These are phyloP conservation scores for Lactarius akahatsu DNA, from an alignment of 768 basidiomycete species.

Conservation along the genomic window DNA sequence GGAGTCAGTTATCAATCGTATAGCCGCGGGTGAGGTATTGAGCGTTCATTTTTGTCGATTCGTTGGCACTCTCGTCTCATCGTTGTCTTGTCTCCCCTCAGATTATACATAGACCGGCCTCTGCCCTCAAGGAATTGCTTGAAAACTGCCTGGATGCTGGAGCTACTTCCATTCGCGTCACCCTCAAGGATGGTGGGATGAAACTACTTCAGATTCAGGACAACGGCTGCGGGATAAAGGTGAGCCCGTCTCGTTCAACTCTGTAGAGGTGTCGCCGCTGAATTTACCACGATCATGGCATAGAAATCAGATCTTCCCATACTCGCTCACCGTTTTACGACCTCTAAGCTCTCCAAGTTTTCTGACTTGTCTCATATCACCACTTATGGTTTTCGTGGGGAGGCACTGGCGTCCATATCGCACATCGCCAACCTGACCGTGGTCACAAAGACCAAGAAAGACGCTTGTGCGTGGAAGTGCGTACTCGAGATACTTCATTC, in stretches of 20 bases:
- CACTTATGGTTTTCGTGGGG: conserved; percentile 96
- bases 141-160: conserved; percentile 97
- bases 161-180: conserved; percentile 80
- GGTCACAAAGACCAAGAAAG: conserved; percentile 82
- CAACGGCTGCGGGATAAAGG: conserved; percentile 93
- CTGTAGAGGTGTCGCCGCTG: not conserved
- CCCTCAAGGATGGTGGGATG: conserved; percentile 92
- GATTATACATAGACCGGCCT: conserved; percentile 89
- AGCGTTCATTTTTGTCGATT: conserved; percentile 19
- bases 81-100: conserved; percentile 38
- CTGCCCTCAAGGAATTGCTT: conserved; percentile 92
- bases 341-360: conserved; percentile 86
- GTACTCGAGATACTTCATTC: conserved; percentile 34
- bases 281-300: not conserved
- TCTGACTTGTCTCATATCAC: conserved; percentile 79
- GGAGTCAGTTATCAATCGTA: conserved; percentile 30
- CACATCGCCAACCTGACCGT: conserved; percentile 89
- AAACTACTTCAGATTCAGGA: conserved; percentile 95
- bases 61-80: conserved; percentile 32
- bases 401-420: conserved; percentile 94
- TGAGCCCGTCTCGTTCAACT: conserved; percentile 40
- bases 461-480: conserved; percentile 91
- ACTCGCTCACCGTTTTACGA: conserved; percentile 92
- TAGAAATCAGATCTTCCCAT: conserved; percentile 88
- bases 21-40: conserved; percentile 56